Evolutionary conservation across 2,329 filamentous ascomycete genomes (phyloP).

Genomic region (Colletotrichum agaves): DNA sequence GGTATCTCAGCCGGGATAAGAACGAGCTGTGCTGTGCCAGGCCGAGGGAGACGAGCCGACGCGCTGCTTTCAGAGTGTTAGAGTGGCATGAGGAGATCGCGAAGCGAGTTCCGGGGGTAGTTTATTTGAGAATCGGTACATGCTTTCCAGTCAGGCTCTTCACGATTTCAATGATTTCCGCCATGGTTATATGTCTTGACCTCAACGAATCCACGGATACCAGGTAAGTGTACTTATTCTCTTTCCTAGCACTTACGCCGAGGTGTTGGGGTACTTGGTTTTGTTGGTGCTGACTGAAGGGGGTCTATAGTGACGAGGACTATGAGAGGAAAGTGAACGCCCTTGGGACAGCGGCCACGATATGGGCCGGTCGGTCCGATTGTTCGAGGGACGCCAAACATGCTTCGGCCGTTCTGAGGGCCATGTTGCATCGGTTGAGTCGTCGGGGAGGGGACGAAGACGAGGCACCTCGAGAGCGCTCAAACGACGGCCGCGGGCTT

Average conservation of each 20-base stretch:
- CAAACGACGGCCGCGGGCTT: conserved; percentile 15
- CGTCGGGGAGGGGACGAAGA: not conserved
- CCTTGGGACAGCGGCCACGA: conserved; percentile 52
- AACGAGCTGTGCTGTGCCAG: conserved; percentile 48
- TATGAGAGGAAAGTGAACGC: conserved; percentile 49
- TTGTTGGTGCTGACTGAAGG: conserved; percentile 33
- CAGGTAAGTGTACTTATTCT: conserved; percentile 44
- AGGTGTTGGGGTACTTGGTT: too few species aligned
- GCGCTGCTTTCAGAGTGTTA: conserved; percentile 56
- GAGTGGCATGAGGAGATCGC: conserved; percentile 59
- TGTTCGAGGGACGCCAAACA: conserved; percentile 55
- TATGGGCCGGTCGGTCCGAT: conserved; percentile 54
- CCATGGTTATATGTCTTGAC: conserved; percentile 68
- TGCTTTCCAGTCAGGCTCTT: conserved; percentile 62
- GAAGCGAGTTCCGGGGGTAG: conserved; percentile 60
- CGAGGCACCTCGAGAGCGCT: not conserved
- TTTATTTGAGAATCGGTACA: conserved; percentile 62
- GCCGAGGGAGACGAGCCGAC: conserved; percentile 55
- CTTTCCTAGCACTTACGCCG: too few species aligned
- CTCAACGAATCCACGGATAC: conserved; percentile 52
- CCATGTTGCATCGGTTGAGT: conserved; percentile 47
- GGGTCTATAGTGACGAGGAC: conserved; percentile 42
- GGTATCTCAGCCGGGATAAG: conserved; percentile 55
- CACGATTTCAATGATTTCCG: conserved; percentile 68
- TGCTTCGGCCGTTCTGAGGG: conserved; percentile 54